These are phyloP conservation scores for Phaeophleospora eucalypticola DNA, from an alignment of 2,329 filamentous ascomycete species.

Conservation along the genomic window DNA sequence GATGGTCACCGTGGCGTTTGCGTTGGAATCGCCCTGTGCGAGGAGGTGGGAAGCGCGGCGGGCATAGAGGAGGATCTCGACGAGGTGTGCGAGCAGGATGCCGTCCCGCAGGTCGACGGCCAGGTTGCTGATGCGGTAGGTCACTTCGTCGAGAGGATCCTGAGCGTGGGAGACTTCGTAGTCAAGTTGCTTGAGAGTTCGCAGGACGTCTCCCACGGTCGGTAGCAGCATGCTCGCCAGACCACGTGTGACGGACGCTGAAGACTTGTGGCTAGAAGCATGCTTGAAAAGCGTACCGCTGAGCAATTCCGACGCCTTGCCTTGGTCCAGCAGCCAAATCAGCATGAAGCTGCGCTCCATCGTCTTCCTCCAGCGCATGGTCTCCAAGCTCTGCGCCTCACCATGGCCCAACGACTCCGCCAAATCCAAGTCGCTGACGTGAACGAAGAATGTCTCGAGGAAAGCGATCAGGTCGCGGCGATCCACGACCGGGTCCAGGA, in stretches of 20 bases:
- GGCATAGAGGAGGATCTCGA: constrained; percentile 51
- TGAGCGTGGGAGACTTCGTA: constrained; percentile 55
- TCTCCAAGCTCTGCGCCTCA: constrained; percentile 5
- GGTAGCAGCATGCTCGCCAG: constrained; percentile 54
- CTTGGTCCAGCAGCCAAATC: constrained; percentile 55
- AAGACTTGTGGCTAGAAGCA: constrained; percentile 54
- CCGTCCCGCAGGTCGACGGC: constrained; percentile 61
- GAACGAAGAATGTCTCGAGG: constrained; percentile 55
- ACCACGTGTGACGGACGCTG: constrained; percentile 49
- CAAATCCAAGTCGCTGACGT: constrained; percentile 52
- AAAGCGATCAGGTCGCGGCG: constrained; percentile 37
- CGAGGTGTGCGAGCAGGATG: constrained; percentile 55
- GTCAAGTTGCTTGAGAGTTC: constrained; percentile 53
- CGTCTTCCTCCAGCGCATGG: constrained; percentile 48
- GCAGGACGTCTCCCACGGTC: constrained; percentile 54
- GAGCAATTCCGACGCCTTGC: constrained; percentile 39
- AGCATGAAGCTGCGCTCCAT: constrained; percentile 58
- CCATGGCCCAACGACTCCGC: neutral
- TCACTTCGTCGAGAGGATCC: constrained; percentile 55
- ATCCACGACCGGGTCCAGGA: constrained; percentile 21
- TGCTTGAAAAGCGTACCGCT: constrained; percentile 48
- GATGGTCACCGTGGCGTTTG: constrained; percentile 44
- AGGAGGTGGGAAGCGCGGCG: neutral
- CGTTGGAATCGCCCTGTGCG: constrained; percentile 6
- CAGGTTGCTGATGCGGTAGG: constrained; percentile 56